A percentile compares a stretch with the other conserved stretches of the same genome.
These are phyloP conservation scores for Monilinia fructicola DNA, from an alignment of 2,329 filamentous ascomycete genomes.

Conservation along the genomic window DNA sequence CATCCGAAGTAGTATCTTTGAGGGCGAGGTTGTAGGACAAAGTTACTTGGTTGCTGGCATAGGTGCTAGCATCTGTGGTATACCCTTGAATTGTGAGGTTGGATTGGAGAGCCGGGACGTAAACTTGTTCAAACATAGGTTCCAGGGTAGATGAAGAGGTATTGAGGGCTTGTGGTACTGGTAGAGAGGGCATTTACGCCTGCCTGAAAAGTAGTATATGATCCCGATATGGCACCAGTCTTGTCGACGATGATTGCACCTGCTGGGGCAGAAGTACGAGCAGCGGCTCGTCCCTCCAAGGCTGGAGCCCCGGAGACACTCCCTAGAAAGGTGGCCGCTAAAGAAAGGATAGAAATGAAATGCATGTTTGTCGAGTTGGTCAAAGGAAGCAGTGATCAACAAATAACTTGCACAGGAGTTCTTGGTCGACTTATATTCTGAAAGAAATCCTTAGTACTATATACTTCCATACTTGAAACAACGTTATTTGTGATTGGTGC, in stretches of 20 bases:
- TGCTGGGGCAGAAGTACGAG: slow-evolving; percentile 45
- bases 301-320: slow-evolving; percentile 10
- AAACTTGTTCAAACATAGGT: slow-evolving; percentile 58
- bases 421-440: background rate
- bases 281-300: slow-evolving; percentile 6
- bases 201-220: slow-evolving; percentile 29
- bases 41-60: slow-evolving; percentile 52
- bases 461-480: slow-evolving; percentile 3
- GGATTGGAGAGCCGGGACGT: slow-evolving; percentile 48
- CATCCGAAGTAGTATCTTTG: slow-evolving; percentile 46
- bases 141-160: slow-evolving; percentile 56
- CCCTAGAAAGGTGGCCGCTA: slow-evolving; percentile 6
- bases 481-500: slow-evolving; percentile 9
- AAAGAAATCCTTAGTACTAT: background rate
- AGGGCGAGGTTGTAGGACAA: slow-evolving; percentile 45
- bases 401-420: background rate
- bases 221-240: slow-evolving; percentile 40
- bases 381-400: background rate
- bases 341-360: slow-evolving; percentile 9
- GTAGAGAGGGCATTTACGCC: slow-evolving; percentile 44
- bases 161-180: slow-evolving; percentile 46
- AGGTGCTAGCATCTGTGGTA: slow-evolving; percentile 48
- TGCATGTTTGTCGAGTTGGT: slow-evolving; percentile 4
- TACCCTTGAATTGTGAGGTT: slow-evolving; percentile 55
- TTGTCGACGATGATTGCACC: slow-evolving; percentile 49